Evolutionary conservation across 768 basidiomycete species (phyloP), one percentile per base, ranked within the genome.

Genomic region (Hypsizygus marmoreus): DNA sequence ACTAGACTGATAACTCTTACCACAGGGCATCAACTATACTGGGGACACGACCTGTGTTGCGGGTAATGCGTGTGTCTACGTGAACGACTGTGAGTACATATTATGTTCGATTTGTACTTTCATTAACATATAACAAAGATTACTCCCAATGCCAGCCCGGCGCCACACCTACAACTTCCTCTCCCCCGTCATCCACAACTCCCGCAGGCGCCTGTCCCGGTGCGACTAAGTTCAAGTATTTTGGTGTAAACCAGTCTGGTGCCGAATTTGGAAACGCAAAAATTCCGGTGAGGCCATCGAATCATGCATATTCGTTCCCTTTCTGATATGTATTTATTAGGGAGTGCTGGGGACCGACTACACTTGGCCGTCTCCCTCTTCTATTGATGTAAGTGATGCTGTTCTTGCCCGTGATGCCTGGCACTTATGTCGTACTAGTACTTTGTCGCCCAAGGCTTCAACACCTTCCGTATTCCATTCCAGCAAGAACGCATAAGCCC

Each of bases 401-500:
- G 4, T 26, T 4, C 12, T 45, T 26, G 26, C n/a, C 30, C 38
- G 20, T 31, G 17, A 35, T 28, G 22, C 2, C n/a, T 12, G 17
- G 16, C 28, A 17, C 22, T 23, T 20, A 30, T 23, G 35, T 33
- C n/a, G 34, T 36, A 72, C 36, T 71, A 83, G 70, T 82, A 64
- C 69, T 82, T 83, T 61, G 65, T 79, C 36, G 63, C 58, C 12
- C 62, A 79, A 55, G 81, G 80, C 22, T 77, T 82, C 68, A 82
- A 82, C 65, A 70, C 76, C 11, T 82, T 82, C 79, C 79, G 81
- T 47, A 63, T 84, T 49, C 74, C 81, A 6, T 84, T 84, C 76
- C 55, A 69, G 49, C 66, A 77, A 64, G 82, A 84, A 58, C 77
- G 81, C 41, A 50, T 84, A 35, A 72, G 62, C 49, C 76, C 81